Evolutionary conservation across 192 early-diverging fungal genomes (phyloP).

Genomic region (Glomus cerebriforme): DNA sequence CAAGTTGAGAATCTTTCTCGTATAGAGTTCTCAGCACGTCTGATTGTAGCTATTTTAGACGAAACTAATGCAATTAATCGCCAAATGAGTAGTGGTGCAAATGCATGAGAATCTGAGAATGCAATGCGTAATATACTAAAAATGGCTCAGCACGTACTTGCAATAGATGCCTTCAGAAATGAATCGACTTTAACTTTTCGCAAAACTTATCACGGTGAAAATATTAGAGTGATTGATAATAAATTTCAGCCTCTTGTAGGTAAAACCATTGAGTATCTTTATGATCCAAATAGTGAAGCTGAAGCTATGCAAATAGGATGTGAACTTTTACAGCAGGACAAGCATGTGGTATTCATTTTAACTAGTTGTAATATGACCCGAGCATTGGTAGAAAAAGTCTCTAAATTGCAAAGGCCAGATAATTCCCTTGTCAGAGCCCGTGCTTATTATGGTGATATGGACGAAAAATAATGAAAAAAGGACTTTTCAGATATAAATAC

Average conservation of each 20-base stretch:
- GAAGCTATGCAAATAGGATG: slow-evolving; percentile 21
- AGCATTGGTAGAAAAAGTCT: slow-evolving; percentile 12
- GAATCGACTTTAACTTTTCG: background rate
- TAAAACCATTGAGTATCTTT: slow-evolving; percentile 7
- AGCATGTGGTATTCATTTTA: background rate
- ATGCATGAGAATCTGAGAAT: no score
- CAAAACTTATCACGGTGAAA: slow-evolving; percentile 12
- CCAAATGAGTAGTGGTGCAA: slow-evolving; percentile 16
- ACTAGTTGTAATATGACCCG: background rate
- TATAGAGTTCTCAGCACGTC: slow-evolving; percentile 9
- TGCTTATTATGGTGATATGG: slow-evolving; percentile 8
- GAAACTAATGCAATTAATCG: slow-evolving; percentile 7
- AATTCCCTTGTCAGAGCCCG: background rate
- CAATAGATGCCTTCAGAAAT: slow-evolving; percentile 20
- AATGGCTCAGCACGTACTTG: background rate
- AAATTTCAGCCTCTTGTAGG: slow-evolving; percentile 7
- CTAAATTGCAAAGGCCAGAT: slow-evolving; percentile 10
- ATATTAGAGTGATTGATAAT: no score
- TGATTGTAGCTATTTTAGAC: background rate
- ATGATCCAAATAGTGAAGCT: slow-evolving; percentile 19
- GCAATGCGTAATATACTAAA: background rate
- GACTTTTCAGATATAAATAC: no score
- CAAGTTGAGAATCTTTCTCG: background rate
- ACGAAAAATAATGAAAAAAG: background rate
- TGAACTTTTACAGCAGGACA: background rate